These are phyloP conservation scores for Phytophthora multivora DNA, from an alignment of 352 stramenopile genomes.

Conservation along the genomic window DNA sequence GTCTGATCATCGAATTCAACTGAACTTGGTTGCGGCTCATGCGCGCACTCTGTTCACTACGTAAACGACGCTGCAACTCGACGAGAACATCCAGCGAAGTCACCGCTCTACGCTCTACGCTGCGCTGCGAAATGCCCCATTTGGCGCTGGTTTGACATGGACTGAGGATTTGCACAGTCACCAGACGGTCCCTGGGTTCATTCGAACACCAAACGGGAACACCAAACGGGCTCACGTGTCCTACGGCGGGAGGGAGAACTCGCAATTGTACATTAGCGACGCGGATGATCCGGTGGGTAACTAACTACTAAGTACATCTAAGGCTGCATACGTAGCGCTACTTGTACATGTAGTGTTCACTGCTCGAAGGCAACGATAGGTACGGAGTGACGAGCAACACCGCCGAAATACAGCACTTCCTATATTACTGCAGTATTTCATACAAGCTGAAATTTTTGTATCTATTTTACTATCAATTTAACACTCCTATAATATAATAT, in stretches of 20 bases:
- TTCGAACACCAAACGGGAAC: conserved; percentile 30
- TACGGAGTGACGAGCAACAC: not conserved
- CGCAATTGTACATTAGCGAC: not conserved
- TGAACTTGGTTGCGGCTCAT: not conserved
- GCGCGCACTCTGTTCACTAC: not conserved
- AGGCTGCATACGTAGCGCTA: not conserved
- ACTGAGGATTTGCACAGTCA: conserved; percentile 19
- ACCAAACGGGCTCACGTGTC: conserved; percentile 25
- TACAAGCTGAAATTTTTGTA: no score
- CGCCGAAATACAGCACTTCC: not conserved
- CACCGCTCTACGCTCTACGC: conserved; percentile 17
- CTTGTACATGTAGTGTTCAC: no score
- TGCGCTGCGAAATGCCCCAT: conserved; percentile 9
- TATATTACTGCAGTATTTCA: no score
- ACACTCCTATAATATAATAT: not conserved
- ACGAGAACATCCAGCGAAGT: conserved; percentile 34
- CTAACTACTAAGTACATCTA: not conserved
- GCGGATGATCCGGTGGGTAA: not conserved
- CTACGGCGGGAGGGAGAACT: not conserved
- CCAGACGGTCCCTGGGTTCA: conserved; percentile 15
- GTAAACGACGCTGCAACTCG: conserved; percentile 25
- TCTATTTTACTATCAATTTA: no score
- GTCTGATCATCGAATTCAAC: not conserved
- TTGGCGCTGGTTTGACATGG: conserved; percentile 18
- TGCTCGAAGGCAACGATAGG: not conserved